These are phyloP conservation scores for Paecilomyces fulvus DNA, from an alignment of 2,329 filamentous ascomycete species.

Conservation along the genomic window DNA sequence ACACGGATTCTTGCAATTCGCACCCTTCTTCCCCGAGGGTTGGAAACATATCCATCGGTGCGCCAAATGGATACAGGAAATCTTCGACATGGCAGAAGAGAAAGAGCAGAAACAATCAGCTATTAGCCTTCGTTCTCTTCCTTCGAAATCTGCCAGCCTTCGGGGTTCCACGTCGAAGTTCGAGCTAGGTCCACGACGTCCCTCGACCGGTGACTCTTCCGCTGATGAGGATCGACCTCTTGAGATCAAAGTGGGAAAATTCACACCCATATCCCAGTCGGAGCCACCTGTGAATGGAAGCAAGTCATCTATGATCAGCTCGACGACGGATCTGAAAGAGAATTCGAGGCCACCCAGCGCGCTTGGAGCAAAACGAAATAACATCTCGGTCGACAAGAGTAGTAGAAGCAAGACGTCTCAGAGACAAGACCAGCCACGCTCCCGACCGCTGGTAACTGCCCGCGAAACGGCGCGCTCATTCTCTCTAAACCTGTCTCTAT, in stretches of 20 bases:
- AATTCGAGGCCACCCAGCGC: slow-evolving; percentile 1
- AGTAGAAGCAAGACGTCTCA: neutral
- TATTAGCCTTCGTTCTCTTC: slow-evolving; percentile 8
- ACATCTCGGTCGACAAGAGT: neutral
- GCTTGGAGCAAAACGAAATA: neutral
- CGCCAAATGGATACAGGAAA: slow-evolving; percentile 70
- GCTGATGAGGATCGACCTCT: slow-evolving; percentile 74
- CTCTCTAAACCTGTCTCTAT: slow-evolving; percentile 4
- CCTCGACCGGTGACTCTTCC: slow-evolving; percentile 50
- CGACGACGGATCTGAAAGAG: neutral
- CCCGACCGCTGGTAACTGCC: neutral
- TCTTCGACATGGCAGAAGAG: slow-evolving; percentile 44
- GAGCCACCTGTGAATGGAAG: neutral
- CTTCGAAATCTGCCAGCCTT: neutral
- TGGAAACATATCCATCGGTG: slow-evolving; percentile 80
- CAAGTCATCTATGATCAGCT: slow-evolving; percentile 1
- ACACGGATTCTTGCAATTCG: slow-evolving; percentile 92
- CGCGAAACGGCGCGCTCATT: neutral
- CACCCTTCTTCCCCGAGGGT: slow-evolving; percentile 75
- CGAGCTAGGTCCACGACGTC: slow-evolving; percentile 27
- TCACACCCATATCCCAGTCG: slow-evolving; percentile 18
- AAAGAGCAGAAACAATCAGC: slow-evolving; percentile 9
- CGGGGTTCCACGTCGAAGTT: slow-evolving; percentile 1
- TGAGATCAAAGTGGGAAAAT: slow-evolving; percentile 61
- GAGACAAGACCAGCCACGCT: neutral